Base-by-base conservation (phyloP, 495 filamentous ascomycete genomes). In the Annulohypoxylon stygium region DNA sequence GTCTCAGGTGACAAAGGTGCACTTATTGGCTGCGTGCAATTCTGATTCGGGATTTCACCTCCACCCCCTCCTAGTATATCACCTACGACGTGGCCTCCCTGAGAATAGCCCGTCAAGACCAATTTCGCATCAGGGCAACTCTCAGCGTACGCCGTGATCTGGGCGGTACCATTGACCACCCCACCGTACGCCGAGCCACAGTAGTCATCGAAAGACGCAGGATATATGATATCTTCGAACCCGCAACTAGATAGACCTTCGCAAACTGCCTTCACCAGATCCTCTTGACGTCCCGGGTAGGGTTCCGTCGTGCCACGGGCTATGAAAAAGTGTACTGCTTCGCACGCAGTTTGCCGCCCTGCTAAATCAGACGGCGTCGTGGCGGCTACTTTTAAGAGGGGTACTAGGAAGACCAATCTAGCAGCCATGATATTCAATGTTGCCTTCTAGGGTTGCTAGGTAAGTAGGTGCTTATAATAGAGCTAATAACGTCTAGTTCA, bases 171-270 rank as follows among this genome's bases (percentile, higher is more conserved):
- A 20, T 55, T 55, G 30, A 36, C 16, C 3, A 36, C 53, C 12
- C 53, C 53, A 1, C 33, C 53, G 33, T n/a, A 55, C 10, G 30
- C 53, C 4, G 53, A 55, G 5, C 14, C 33, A 20, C 53, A 55
- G 30, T 55, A 55, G 5, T 55, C n/a, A 0, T 36, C 53, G n/a
- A 55, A 34, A 8, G 53, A 1, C 12, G 53, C 26, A 9, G 53
- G 53, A 8, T 55, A 55, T 36, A 55, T 55, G 12, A 55, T 55
- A n/a, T 34, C 53, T 36, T 55, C 53, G n/a, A 36, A 55, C 23
- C 53, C 53, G 30, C 53, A 55, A 10, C 53, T 55, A 7, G 53
- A 55, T 8, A 34, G 12, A 1, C 53, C 53, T n/a, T 55, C 53
- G 18, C 53, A 55, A 10, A 55, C 53, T 36, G 53, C 30, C 4